Base-by-base conservation (phyloP, 2,329 filamentous ascomycete genomes). In the Fusarium nurragi region DNA sequence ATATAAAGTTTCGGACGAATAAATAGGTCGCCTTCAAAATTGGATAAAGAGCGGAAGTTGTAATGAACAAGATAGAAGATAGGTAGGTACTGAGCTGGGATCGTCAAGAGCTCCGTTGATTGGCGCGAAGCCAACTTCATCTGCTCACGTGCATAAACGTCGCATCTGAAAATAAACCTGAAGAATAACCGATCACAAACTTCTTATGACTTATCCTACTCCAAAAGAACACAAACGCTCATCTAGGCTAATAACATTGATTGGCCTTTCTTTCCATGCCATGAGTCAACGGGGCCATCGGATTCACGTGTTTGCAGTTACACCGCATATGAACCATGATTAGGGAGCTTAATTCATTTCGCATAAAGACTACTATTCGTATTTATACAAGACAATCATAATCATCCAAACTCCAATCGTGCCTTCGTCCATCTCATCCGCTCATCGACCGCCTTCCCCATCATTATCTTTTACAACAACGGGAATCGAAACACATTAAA, bases 401-500 rank as follows among this genome's bases (percentile, higher is more conserved):
- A 62, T 25, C 19, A 52, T 53, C 5, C 39, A 46, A 60, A 65
- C 62, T 48, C 54, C 52, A 54, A 38, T 58, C 63, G 40, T 65
- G 21, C 41, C 55, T 36, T 64, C 59, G 21, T 57, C 64, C 61
- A 58, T 69, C 50, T 70, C 50, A 49, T 58, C 23, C 48, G 23
- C 52, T 54, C 48, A 32, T 40, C 36, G 19, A 28, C 37, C 25
- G 12, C 14, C 25, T 44, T 41, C 45, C 30, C 34, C 36, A 32
- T 34, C 21, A 39, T 45, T 36, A 43, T 21, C 26, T 38, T 34
- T 34, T 13, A 21, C 9, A 11, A 46, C 38, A 54, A 67, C 49
- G 10, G 28, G 44, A 55, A 45, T 9, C 10, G 26, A 37, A 6
- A 4, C 40, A 28, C 23, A 34, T 75, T 71, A 86, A 13, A 86